These are phyloP conservation scores for Peterozyma toletana DNA, from an alignment of 805 yeast species.

Conservation along the genomic window DNA sequence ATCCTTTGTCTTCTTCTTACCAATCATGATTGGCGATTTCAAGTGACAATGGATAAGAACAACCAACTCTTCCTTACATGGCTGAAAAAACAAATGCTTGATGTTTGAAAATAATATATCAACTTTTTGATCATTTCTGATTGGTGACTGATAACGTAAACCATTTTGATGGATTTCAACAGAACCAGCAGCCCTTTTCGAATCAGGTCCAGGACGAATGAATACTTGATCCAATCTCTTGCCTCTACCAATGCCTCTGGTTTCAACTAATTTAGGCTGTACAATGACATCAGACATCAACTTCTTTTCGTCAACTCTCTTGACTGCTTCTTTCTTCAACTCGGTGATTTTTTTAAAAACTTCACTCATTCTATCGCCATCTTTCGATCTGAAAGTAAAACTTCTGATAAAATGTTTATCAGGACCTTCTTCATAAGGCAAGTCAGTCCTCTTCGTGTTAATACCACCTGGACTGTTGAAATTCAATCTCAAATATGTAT, in stretches of 20 bases:
- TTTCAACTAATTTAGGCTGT: slow-evolving; percentile 82
- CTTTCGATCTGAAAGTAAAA: slow-evolving; percentile 82
- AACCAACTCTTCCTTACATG: slow-evolving; percentile 89
- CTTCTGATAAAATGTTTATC: slow-evolving; percentile 84
- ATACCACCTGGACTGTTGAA: slow-evolving; percentile 86
- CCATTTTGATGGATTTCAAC: slow-evolving; percentile 94
- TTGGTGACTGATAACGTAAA: slow-evolving; percentile 83
- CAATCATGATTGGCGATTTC: slow-evolving; percentile 89
- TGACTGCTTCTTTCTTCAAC: slow-evolving; percentile 83
- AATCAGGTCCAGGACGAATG: slow-evolving; percentile 93
- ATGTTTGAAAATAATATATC: slow-evolving; percentile 87
- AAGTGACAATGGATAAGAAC: slow-evolving; percentile 90
- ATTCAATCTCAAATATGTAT: slow-evolving; percentile 81
- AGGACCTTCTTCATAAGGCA: slow-evolving; percentile 86
- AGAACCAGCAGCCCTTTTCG: slow-evolving; percentile 90
- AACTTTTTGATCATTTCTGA: slow-evolving; percentile 77
- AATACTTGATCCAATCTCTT: slow-evolving; percentile 82
- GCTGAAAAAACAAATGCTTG: slow-evolving; percentile 91
- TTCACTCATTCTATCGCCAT: slow-evolving; percentile 84
- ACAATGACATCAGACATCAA: slow-evolving; percentile 91
- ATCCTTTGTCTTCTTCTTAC: slow-evolving; percentile 91
- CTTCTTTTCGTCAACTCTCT: slow-evolving; percentile 84
- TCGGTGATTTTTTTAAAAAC: slow-evolving; percentile 87
- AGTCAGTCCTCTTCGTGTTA: slow-evolving; percentile 61
- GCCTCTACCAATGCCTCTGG: slow-evolving; percentile 69